Evolutionary conservation across 2,329 filamentous ascomycete species (phyloP), one percentile per base, ranked within the genome.

Genomic region (Myriosclerotinia duriaeana): DNA sequence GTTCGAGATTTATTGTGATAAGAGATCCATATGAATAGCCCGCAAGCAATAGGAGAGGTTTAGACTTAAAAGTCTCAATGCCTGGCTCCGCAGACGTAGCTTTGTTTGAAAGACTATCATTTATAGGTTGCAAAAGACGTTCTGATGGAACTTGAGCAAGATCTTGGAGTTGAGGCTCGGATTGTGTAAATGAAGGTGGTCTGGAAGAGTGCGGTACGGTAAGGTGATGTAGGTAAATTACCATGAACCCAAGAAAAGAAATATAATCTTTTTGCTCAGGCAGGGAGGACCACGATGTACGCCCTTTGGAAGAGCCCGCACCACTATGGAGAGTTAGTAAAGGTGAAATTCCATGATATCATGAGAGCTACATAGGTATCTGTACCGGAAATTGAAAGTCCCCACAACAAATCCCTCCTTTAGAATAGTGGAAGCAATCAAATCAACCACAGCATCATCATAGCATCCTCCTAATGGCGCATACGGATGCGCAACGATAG

Each of bases 11-110:
- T 0, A 85, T 87, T 2, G 92, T 87, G 50, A 98, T 85, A 74
- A 97, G 84, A 5, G 92, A 91, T 53, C 95, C 95, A 77, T 97
- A 97, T 0, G 93, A 97, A 77, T 97, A 97, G 15, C 93, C 93
- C 2, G 85, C 89, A 8, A 95, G 80, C 6, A 97, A 73, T 3
- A 88, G 74, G 58, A 81, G 2, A 77, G 72, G 66, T 30, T 62
- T 53, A 7, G 34, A 14, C 44, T 54, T 5, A 17, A 14, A 14
- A 7, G 30, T 40, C 14, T 36, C 53, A 42, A 30, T 50, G 30
- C 12, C 34, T 22, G 58, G 20, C 15, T 20, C 44, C n/a, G 30
- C 20, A 5, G 20, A 44, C 40, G 26, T 53, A 42, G 38, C 61
- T n/a, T 42, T 44, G 34, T 38, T 44, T 22, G 30, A n/a, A 42